A percentile compares a stretch with the other conserved stretches of the same genome.
These are phyloP conservation scores for Fusarium avenaceum DNA, from an alignment of 2,329 filamentous ascomycete species.

Conservation along the genomic window DNA sequence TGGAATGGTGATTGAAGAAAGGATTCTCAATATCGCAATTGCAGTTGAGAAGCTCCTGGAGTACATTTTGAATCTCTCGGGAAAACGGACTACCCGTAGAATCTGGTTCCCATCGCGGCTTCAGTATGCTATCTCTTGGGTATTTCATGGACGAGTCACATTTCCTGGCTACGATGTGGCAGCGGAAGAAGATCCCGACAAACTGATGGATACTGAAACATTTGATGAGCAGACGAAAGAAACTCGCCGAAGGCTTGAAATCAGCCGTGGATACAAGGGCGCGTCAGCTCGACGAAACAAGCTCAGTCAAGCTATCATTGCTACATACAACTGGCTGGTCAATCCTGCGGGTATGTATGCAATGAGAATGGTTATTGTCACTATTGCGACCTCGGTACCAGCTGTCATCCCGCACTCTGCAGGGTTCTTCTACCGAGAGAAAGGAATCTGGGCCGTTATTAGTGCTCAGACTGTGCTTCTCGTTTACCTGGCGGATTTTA, in stretches of 20 bases:
- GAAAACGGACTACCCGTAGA: slow-evolving; percentile 52
- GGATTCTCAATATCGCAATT: slow-evolving; percentile 49
- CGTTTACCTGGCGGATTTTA: slow-evolving; percentile 65
- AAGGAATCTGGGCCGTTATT: slow-evolving; percentile 66
- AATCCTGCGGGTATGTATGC: slow-evolving; percentile 61
- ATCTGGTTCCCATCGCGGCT: slow-evolving; percentile 61
- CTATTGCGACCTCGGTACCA: slow-evolving; percentile 59
- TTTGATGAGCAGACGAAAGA: slow-evolving; percentile 53
- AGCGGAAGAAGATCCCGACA: slow-evolving; percentile 27
- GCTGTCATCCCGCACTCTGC: slow-evolving; percentile 58
- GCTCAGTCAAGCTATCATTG: slow-evolving; percentile 47
- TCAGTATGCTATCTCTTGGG: slow-evolving; percentile 57
- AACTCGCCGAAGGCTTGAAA: slow-evolving; percentile 54
- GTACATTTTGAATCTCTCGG: slow-evolving; percentile 55
- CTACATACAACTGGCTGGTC: slow-evolving; percentile 58
- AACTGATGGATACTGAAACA: slow-evolving; percentile 44
- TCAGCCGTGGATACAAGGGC: slow-evolving; percentile 50
- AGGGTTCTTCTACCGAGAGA: slow-evolving; percentile 66
- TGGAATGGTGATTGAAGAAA: slow-evolving; percentile 63
- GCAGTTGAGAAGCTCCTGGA: slow-evolving; percentile 55
- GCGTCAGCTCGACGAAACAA: slow-evolving; percentile 30
- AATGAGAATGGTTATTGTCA: slow-evolving; percentile 62
- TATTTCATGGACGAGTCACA: slow-evolving; percentile 44
- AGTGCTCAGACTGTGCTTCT: slow-evolving; percentile 64
- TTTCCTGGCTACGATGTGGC: slow-evolving; percentile 43